Evolutionary conservation across 371 early-diverging fungal genomes (phyloP), one percentile per base, ranked within the genome.

Genomic region (Haplosporangium sp.): DNA sequence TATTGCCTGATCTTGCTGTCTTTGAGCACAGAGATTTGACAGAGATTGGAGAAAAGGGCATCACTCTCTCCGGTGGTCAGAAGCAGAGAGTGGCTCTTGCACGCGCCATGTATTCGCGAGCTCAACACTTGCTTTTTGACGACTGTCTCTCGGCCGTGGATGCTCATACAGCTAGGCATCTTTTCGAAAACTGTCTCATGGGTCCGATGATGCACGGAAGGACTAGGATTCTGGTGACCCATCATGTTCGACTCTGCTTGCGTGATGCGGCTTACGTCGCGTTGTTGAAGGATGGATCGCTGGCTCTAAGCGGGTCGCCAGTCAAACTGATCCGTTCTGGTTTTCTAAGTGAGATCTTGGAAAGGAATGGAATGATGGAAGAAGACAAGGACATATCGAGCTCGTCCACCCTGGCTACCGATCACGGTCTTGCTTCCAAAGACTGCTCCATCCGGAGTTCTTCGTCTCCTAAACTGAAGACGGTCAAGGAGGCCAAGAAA

Each of bases 31-130:
- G 96, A 18, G 98, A 98, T 70, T 56, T 84, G 80, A 98, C 98
- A 0, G 95, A 96, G 82, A 91, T 97, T 69, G 98, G 97, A 23
- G 97, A 96, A 74, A 90, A 90, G 45, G 93, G 93, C 13, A 87
- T 92, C 21, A 90, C 91, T 1, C 81, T 93, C 9, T 89, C 89
- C 14, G 93, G 92, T 58, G 92, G 93, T 29, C 93, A 92, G 73
- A 91, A 91, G 72, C 92, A 92, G 50, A 87, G 93, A 64, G 91
- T 95, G 11, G 84, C 92, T 0, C 82, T 95, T 21, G 96, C 95
- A 0, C 85, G 95, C 23, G 95, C 95, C 42, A 90, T 94, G 13
- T 95, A 95, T 71, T 89, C 91, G 55, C 81, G 89, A 37, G 89
- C 92, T 42, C 88, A 90, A 42, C 85, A 85, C 59, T 80, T 95